Evolutionary conservation across 495 filamentous ascomycete species (phyloP), one percentile per base, ranked within the genome.

Genomic region (Penicillium parvum): DNA sequence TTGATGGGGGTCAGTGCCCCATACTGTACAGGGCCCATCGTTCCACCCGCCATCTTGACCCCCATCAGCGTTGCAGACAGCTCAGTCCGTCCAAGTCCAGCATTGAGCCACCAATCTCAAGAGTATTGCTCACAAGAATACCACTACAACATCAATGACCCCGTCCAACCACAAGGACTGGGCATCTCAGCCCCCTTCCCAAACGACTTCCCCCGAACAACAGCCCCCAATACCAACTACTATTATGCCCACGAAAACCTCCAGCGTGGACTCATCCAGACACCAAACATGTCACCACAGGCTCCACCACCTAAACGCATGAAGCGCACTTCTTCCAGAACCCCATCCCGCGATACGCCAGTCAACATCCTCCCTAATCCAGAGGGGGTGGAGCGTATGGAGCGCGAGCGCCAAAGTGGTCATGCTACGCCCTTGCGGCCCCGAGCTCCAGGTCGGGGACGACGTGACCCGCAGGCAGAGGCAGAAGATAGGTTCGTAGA

Each of bases 401-500:
- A 66, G 41, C 56, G 55, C 21, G 61, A 64, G 40, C 64, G 60
- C 34, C 44, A 65, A 40, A 43, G 65, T 19, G 39, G 57, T 36
- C 45, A 58, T 20, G 27, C 43, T 26, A 51, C 63, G 10, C 16
- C 53, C 5, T 46, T 61, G 15, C 60, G 55, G 14, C 66, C 64
- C 14, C 56, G 60, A 33, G 55, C 61, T 12, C 70, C 68, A 11
- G 59, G 70, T 18, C 63, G 62, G 28, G 65, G 59, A 28, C 70
- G 62, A 44, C 62, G 63, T 42, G 73, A 71, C 45, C 73, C 65
- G 7, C 71, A 66, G 50, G 73, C 64, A 22, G 83, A 86, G 45
- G 82, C 85, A 44, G 84, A 88, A 53, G 76, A 78, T 45, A 65
- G 80, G 11, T 80, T 85, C 39, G 72, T 86, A 7, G 74, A 79